Base-by-base conservation (phyloP, 768 basidiomycete species). In the Mycena venus region DNA sequence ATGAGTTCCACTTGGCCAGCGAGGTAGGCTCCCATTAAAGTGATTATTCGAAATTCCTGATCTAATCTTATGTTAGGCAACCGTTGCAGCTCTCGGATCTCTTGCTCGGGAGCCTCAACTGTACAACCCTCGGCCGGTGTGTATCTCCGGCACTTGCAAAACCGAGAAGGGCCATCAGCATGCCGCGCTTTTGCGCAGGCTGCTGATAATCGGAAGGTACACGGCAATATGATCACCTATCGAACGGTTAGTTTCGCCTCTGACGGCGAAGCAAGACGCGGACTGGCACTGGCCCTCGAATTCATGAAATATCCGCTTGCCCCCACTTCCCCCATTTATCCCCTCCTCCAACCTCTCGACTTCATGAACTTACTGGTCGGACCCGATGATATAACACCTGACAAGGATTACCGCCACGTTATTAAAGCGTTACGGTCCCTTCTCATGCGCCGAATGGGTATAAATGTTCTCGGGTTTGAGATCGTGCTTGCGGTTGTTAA, bases 351-450 rank as follows among this genome's bases (percentile, higher is more conserved):
- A 3, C 51, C 51, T 1, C 62, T 71, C 51, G 21, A 63, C 11
- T 47, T 71, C 25, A 71, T 72, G 70, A 40, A 72, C 25, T 14
- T 66, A 1, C 25, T 9, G 4, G 63, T 66, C 14, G 63, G 70
- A 3, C n/a, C 25, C 0, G 70, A 72, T 29, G 70, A 66, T 38
- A 25, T 72, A 10, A 72, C 70, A 3, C n/a, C 32, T 1, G 70
- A 65, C 70, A 72, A 72, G 36, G 70, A 72, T n/a, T 72, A 27
- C 15, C 62, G 63, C 4, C n/a, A n/a, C n/a, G n/a, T n/a, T n/a
- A n/a, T n/a, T 1, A 71, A 71, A 31, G 31, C 51, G 0, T 9
- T 47, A 3, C 62, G 70, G 0, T 7, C 19, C 1, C 51, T 63
- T 9, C 53, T 71, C 3, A 64, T 71, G 71, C 71, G 71, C 7